Conservation (phyloP, 2,329 filamentous ascomycete genomes). For the Sordariomycetes sp. region DNA sequence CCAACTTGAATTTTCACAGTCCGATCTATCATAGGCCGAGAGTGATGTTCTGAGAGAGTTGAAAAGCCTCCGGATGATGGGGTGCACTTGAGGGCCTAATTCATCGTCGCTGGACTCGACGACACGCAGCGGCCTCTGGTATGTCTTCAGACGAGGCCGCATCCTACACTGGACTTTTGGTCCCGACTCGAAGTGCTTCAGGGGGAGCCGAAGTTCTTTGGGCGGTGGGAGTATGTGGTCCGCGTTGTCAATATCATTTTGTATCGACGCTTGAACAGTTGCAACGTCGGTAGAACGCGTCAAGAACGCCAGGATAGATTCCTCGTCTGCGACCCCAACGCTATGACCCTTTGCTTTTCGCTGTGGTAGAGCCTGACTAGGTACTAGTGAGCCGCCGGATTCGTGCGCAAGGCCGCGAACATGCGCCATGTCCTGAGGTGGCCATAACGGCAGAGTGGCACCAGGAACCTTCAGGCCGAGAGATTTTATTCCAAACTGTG, state of each 20-base stretch:
- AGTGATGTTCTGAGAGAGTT: constrained; percentile 44
- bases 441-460: constrained; percentile 57
- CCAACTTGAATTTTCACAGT: constrained; percentile 66
- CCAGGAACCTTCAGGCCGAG: constrained; percentile 48
- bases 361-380: neutral
- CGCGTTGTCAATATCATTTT: constrained; percentile 18
- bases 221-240: constrained; percentile 28
- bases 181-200: constrained; percentile 44
- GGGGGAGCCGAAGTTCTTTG: constrained; percentile 37
- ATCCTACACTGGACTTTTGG: constrained; percentile 36
- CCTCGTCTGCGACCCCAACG: constrained; percentile 22
- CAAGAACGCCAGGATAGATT: constrained; percentile 26
- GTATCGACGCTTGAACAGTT: constrained; percentile 14
- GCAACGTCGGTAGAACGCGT: constrained; percentile 13
- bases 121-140: constrained; percentile 3
- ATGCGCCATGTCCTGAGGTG: constrained; percentile 49
- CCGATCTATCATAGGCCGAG: constrained; percentile 69
- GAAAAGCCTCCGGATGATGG: constrained; percentile 47
- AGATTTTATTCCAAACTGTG: constrained; percentile 30
- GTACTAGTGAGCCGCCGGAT: neutral
- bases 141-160: constrained; percentile 26
- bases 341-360: constrained; percentile 36
- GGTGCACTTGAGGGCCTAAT: constrained; percentile 27
- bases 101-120: constrained; percentile 21
- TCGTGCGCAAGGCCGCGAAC: constrained; percentile 32